Conservation (phyloP, 345 rosid species). For the Ceriops decandra region DNA sequence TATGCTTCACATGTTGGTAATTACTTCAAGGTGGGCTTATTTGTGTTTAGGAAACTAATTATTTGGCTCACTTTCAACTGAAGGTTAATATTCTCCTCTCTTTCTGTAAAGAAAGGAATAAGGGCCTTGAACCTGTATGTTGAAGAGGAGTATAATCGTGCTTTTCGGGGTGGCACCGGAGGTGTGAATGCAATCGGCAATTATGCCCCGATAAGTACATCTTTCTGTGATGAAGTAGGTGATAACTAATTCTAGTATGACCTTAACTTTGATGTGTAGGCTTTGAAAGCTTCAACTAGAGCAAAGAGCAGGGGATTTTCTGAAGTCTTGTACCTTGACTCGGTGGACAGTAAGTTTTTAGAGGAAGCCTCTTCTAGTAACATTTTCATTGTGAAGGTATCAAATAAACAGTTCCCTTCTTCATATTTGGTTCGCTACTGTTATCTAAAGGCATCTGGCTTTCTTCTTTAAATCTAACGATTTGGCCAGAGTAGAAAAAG, state of each 20-base stretch:
- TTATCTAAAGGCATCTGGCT: background rate
- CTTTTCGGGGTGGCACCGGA: constrained; percentile 62
- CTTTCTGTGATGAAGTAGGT: too few species aligned
- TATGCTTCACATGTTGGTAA: constrained; percentile 72
- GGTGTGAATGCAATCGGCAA: constrained; percentile 59
- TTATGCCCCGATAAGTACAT: constrained; percentile 34
- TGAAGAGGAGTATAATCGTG: constrained; percentile 60
- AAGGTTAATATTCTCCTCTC: constrained; percentile 9
- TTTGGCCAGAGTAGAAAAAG: too few species aligned
- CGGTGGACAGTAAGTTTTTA: background rate
- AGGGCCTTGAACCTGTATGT: constrained; percentile 51
- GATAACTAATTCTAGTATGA: background rate
- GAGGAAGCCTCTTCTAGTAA: background rate
- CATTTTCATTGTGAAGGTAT: background rate
- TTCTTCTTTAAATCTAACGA: background rate
- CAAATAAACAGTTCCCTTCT: background rate
- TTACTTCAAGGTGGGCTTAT: constrained; percentile 65
- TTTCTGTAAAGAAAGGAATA: constrained; percentile 43
- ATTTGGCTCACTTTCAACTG: background rate
- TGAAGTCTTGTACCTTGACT: background rate
- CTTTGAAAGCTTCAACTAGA: background rate
- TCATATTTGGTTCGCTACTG: background rate
- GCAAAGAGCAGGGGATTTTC: background rate
- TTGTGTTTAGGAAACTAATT: background rate
- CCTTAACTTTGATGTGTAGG: background rate